phyloP scores from a whole-genome alignment of 192 early-diverging fungal genomes.

The Endogone sp. region DNA sequence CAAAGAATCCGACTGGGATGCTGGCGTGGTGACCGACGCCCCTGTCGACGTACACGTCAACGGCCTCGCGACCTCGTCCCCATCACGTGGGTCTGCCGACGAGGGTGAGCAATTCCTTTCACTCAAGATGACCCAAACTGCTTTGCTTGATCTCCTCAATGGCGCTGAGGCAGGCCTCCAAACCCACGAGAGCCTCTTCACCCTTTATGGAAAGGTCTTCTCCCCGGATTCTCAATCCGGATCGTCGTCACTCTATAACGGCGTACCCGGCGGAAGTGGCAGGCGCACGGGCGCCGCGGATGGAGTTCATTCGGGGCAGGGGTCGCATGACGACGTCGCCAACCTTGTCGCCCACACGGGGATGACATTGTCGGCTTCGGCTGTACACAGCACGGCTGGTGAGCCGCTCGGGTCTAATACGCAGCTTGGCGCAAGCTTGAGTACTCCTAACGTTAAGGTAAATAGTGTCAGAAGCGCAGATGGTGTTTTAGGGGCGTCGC shows the following conservation, averaged over 20 bases:
- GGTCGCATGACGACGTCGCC: background rate
- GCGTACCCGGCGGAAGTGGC: constrained; percentile 18
- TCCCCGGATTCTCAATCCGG: constrained; percentile 22
- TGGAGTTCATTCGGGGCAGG: background rate
- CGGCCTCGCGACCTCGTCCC: constrained; percentile 9
- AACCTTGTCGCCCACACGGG: background rate
- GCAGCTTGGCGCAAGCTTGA: background rate
- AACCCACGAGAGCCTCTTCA: constrained; percentile 56
- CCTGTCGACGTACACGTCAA: constrained; percentile 7
- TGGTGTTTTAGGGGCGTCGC: background rate
- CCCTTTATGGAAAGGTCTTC: constrained; percentile 53
- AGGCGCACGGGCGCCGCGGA: background rate
- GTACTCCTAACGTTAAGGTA: background rate
- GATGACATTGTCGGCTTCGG: background rate
- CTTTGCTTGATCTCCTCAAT: constrained; percentile 43
- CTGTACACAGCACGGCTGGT: background rate
- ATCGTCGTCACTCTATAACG: constrained; percentile 26
- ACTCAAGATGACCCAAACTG: constrained; percentile 57
- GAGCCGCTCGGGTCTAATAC: background rate
- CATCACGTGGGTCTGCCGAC: constrained; percentile 19
- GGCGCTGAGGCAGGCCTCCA: constrained; percentile 52
- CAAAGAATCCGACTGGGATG: constrained; percentile 49
- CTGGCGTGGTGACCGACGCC: background rate
- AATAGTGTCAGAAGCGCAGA: background rate
- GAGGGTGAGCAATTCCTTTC: constrained; percentile 57